Conservation (phyloP, 2,329 filamentous ascomycete genomes). For the Hypoxylon sp. region DNA sequence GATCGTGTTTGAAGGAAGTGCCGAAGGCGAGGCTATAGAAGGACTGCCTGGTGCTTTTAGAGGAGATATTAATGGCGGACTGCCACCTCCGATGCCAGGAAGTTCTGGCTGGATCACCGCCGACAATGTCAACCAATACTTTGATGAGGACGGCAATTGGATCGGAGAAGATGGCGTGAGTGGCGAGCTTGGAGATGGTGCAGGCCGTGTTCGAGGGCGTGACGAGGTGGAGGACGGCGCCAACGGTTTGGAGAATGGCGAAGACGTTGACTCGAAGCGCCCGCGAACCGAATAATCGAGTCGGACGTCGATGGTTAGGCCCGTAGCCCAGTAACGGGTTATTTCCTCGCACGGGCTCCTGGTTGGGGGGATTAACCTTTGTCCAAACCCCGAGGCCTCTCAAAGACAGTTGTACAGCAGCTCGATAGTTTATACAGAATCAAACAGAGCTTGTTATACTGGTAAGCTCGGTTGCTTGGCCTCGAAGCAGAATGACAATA, state of each 20-base stretch:
- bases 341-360: not conserved
- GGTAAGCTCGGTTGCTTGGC: constrained; percentile 8
- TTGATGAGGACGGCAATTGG: constrained; percentile 86
- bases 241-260: constrained; percentile 60
- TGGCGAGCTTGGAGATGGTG: constrained; percentile 74
- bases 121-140: constrained; percentile 88
- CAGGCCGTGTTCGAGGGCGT: constrained; percentile 69
- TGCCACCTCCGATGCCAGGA: constrained; percentile 79
- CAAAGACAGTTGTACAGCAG: not conserved
- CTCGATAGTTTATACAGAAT: not conserved
- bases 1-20: constrained; percentile 69
- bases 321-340: too few relatives aligned
- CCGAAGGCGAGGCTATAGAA: constrained; percentile 68
- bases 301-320: too few relatives aligned
- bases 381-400: not conserved
- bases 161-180: constrained; percentile 66
- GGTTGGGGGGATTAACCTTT: too few relatives aligned
- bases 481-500: not conserved
- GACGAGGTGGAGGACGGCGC: constrained; percentile 68
- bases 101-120: constrained; percentile 90
- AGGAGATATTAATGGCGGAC: constrained; percentile 63
- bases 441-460: constrained; percentile 5
- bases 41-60: constrained; percentile 70
- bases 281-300: constrained; percentile 52
- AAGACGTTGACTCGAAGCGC: constrained; percentile 56